phyloP scores from a whole-genome alignment of 371 early-diverging fungal genomes.

The Mortierella sp. region DNA sequence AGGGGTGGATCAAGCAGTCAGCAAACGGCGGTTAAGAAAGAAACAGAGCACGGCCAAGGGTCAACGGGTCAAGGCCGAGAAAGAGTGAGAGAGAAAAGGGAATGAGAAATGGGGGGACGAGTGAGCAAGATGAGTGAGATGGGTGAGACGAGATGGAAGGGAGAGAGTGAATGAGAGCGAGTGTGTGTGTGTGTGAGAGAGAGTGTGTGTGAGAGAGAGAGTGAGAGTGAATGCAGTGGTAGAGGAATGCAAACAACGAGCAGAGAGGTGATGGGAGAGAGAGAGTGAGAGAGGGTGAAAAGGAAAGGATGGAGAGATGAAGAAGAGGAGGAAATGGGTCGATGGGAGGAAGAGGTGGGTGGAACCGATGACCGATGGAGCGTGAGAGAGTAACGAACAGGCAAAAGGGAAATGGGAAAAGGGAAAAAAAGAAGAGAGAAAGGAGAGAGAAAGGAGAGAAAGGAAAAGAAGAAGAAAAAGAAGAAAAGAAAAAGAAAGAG shows the following conservation, averaged over 20 bases:
- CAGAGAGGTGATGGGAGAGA: background rate
- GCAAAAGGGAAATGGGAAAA: background rate
- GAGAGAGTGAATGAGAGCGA: background rate
- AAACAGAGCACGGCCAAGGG: no score
- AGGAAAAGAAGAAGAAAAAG: conserved; percentile 4
- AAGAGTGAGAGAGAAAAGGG: conserved; percentile 1
- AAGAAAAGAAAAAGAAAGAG: background rate
- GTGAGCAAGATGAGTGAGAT: background rate
- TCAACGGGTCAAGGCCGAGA: no score
- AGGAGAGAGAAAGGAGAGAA: background rate
- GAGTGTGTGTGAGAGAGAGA: background rate
- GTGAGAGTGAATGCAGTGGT: background rate
- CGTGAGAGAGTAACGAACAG: background rate
- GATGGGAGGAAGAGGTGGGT: background rate
- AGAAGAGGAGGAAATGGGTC: conserved; percentile 2
- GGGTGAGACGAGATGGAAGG: no score
- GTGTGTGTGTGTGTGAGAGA: background rate
- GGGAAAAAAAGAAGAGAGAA: background rate
- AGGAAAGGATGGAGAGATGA: background rate
- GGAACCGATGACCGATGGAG: background rate
- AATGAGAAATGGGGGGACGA: background rate
- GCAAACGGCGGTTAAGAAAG: no score
- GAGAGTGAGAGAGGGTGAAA: background rate
- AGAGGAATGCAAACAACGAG: background rate
- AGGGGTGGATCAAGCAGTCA: no score